Conservation (phyloP, 352 stramenopile species). For the Pythium guiyangense region DNA sequence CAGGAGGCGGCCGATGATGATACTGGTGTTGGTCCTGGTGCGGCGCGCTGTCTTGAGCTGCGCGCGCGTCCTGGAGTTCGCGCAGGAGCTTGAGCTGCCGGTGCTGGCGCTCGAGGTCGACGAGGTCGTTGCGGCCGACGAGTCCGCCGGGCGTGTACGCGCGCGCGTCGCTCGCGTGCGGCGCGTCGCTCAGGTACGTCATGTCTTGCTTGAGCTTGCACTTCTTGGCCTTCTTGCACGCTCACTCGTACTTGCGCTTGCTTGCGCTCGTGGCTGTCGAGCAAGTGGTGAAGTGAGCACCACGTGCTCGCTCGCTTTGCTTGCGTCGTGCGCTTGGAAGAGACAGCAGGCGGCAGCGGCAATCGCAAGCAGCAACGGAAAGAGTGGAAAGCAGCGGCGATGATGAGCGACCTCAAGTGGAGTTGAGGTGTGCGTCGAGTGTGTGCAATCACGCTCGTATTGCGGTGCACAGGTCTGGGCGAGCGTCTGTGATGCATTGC, state of each 20-base stretch:
- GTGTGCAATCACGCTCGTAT: no score
- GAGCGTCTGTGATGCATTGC: no score
- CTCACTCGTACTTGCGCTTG: no score
- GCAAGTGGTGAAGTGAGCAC: no score
- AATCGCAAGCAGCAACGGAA: no score
- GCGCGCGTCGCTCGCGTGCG: conserved; percentile 1
- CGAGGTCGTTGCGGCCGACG: not conserved
- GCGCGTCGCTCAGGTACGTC: conserved; percentile 5
- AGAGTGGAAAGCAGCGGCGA: no score
- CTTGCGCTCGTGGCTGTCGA: no score
- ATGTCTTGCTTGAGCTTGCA: not conserved
- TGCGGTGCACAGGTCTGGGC: no score
- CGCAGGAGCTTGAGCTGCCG: conserved; percentile 4
- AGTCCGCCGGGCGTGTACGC: conserved; percentile 2
- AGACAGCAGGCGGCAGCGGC: no score
- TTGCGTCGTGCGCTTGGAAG: not conserved
- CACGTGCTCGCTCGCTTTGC: not conserved
- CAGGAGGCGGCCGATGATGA: not conserved
- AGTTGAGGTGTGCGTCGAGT: no score
- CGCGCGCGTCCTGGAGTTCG: not conserved
- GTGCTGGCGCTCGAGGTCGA: conserved; percentile 5
- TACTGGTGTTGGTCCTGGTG: not conserved
- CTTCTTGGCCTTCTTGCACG: no score
- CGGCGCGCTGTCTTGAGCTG: not conserved
- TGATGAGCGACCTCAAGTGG: no score